These are phyloP conservation scores for Debaryomyces nepalensis DNA, from an alignment of 1,139 yeast genomes.

Conservation along the genomic window DNA sequence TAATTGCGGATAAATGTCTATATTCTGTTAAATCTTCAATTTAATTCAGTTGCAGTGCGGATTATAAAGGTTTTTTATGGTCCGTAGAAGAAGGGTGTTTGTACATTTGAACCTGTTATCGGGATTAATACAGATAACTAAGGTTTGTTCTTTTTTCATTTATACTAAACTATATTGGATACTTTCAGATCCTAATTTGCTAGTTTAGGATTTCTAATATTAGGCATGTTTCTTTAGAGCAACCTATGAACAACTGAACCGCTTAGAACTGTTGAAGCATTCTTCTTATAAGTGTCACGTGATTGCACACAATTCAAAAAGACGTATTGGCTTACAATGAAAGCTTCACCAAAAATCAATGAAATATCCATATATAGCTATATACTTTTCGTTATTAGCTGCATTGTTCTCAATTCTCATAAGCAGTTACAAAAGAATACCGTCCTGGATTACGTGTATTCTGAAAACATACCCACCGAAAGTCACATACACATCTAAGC, in stretches of 20 bases:
- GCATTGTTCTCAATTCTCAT: conserved; percentile 7
- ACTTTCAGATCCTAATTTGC: background rate
- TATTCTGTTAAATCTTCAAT: background rate
- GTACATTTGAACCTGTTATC: background rate
- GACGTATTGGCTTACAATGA: background rate
- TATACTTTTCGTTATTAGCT: conserved; percentile 8
- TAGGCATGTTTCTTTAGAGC: no score
- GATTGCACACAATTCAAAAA: conserved; percentile 9
- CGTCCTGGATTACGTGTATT: background rate
- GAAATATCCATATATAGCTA: conserved; percentile 2
- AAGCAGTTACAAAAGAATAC: conserved; percentile 1
- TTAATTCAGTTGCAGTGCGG: background rate
- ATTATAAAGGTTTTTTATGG: background rate
- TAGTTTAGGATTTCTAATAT: background rate
- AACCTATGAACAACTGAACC: background rate
- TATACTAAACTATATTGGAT: background rate
- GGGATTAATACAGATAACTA: background rate
- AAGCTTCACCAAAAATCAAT: conserved; percentile 2
- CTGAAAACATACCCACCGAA: conserved; percentile 4
- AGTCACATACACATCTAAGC: conserved; percentile 1
- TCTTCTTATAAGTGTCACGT: conserved; percentile 9
- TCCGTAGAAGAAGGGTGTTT: conserved; percentile 1
- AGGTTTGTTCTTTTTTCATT: background rate
- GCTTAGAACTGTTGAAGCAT: no score
- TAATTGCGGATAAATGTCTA: background rate